phyloP scores from a whole-genome alignment of 1,284 basidiomycete genomes.

The Marasmius tenuissimus region DNA sequence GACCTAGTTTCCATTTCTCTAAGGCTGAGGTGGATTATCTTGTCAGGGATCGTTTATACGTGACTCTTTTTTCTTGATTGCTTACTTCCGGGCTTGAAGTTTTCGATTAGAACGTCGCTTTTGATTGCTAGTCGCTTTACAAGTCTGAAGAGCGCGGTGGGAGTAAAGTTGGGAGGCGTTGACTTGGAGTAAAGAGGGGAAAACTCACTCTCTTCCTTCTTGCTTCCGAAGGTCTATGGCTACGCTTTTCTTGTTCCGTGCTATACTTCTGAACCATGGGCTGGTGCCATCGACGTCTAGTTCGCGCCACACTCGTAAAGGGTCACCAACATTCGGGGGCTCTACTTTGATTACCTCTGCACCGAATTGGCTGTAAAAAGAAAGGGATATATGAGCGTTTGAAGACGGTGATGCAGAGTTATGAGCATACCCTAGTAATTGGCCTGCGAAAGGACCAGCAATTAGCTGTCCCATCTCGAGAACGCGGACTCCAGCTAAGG shows the following conservation, averaged over 20 bases:
- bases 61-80: constrained; percentile 6
- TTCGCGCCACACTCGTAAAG: constrained; percentile 70
- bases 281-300: constrained; percentile 68
- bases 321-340: constrained; percentile 59
- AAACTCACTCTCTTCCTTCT: constrained; percentile 59
- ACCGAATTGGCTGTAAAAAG: constrained; percentile 55
- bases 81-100: constrained; percentile 74
- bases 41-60: neutral
- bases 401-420: too few relatives aligned
- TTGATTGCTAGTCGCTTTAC: constrained; percentile 60
- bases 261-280: constrained; percentile 72
- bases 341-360: constrained; percentile 74
- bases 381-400: too few relatives aligned
- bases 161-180: neutral
- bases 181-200: neutral
- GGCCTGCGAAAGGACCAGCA: constrained; percentile 71
- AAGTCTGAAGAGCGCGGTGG: constrained; percentile 36
- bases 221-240: constrained; percentile 62
- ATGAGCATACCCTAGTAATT: constrained; percentile 65
- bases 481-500: constrained; percentile 62
- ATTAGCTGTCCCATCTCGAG: constrained; percentile 70
- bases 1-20: constrained; percentile 68
- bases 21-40: constrained; percentile 40
- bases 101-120: constrained; percentile 67
- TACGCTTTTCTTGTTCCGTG: constrained; percentile 70